phyloP scores from a whole-genome alignment of 2,329 filamentous ascomycete genomes.

The Alternaria metachromatica region DNA sequence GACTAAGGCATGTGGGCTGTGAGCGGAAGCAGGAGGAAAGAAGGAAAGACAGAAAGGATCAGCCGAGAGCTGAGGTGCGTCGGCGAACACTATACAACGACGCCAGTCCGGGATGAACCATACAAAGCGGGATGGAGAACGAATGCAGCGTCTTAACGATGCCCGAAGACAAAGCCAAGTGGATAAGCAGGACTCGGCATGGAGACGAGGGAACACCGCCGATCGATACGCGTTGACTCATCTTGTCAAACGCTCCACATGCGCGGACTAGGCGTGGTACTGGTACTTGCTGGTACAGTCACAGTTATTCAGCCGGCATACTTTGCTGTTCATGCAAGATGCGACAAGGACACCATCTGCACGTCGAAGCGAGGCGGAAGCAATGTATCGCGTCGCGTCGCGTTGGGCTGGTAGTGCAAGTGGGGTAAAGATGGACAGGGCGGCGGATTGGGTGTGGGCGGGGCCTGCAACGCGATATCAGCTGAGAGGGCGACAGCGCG shows the following conservation, averaged over 20 bases:
- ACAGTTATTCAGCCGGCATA: background rate
- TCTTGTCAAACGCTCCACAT: background rate
- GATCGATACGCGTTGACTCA: background rate
- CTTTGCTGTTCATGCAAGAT: background rate
- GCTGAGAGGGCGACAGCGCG: conserved; percentile 39
- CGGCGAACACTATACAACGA: background rate
- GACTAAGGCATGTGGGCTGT: background rate
- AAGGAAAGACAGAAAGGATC: background rate
- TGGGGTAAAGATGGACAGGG: conserved; percentile 5
- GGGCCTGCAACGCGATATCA: conserved; percentile 39
- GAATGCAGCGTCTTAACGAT: background rate
- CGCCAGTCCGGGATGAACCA: background rate
- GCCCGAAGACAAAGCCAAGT: background rate
- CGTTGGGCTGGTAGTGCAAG: background rate
- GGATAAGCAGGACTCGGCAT: background rate
- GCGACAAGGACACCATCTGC: background rate
- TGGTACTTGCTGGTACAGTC: background rate
- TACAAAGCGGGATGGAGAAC: background rate
- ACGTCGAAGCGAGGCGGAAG: background rate
- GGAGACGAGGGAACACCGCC: background rate
- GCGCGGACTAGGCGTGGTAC: background rate
- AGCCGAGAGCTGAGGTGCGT: background rate
- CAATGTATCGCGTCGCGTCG: background rate
- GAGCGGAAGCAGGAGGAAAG: background rate
- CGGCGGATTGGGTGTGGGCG: background rate